Base-by-base conservation (phyloP, 352 stramenopile genomes). In the Peronosclerospora sorghi region DNA sequence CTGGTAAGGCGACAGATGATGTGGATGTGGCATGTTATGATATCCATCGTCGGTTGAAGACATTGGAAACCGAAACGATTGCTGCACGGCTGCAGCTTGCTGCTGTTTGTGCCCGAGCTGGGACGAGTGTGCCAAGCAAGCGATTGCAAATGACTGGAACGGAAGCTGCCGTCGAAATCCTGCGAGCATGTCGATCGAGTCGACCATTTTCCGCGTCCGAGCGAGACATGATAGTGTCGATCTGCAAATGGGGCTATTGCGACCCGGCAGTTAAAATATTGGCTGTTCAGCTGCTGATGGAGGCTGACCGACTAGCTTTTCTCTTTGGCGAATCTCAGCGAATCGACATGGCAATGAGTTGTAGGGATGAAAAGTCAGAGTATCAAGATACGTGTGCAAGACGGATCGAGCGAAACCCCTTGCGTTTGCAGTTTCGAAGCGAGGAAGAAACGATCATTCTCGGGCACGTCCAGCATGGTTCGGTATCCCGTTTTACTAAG, bases 61-160 rank as follows among this genome's bases (percentile, higher is more conserved):
- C n/a, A n/a, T n/a, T n/a, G n/a, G n/a, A n/a, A n/a, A n/a, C n/a
- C n/a, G n/a, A n/a, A n/a, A n/a, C n/a, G n/a, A 59, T 81, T 4
- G 28, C 54, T 17, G 52, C 53, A 4, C 55, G 67, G 28, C 35
- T 81, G 5, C 51, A 73, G 39, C 26, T 85, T 8, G 65, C 55
- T 23, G 55, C 56, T 2, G 49, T 82, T 24, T 76, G 62, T 37
- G 39, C 42, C n/a, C 48, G 49, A 7, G 56, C 61, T 2, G 56
- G 56, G 1, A 54, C 39, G 9, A 51, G 40, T 27, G 35, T 76
- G 7, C 59, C 66, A 10, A 65, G 51, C 13, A 56, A 40, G 9
- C 36, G 56, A 3, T 24, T 76, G 8, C 32, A 51, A 7, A 77
- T 84, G 72, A 78, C 68, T 7, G 64, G 61, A 12, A 34, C 55